Percentiles rank a stretch among this genome's conserved stretches.
These are phyloP conservation scores for Mangifera indica DNA, from an alignment of 345 rosid genomes.

Conservation along the genomic window DNA sequence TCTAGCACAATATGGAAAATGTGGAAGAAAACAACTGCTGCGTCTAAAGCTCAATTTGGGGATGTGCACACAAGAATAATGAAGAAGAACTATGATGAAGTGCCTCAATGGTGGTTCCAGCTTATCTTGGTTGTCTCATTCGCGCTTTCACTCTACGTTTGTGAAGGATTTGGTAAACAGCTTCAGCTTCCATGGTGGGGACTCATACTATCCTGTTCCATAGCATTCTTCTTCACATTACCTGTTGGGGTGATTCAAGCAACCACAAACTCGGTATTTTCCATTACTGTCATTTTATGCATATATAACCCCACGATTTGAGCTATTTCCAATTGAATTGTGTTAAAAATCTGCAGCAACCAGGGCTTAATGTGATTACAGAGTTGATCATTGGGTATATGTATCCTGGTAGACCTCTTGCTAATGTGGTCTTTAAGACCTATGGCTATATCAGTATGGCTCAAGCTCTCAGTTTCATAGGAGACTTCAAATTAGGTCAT, in stretches of 20 bases:
- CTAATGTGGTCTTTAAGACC: constrained; percentile 45
- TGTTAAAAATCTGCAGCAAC: constrained; percentile 36
- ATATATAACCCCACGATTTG: not conserved
- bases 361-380: constrained; percentile 43
- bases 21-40: constrained; percentile 26
- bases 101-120: too few species aligned
- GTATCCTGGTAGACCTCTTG: constrained; percentile 51
- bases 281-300: not conserved
- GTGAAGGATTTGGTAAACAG: too few species aligned
- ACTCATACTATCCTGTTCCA: constrained; percentile 31
- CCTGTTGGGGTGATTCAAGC: constrained; percentile 54
- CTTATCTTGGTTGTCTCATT: too few species aligned
- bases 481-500: constrained; percentile 56
- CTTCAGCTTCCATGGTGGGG: constrained; percentile 64
- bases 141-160: too few species aligned
- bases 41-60: constrained; percentile 34
- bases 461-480: constrained; percentile 36
- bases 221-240: constrained; percentile 46
- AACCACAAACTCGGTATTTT: constrained; percentile 46
- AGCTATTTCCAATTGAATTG: not conserved
- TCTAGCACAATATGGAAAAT: constrained; percentile 41
- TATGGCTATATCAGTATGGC: constrained; percentile 45
- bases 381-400: constrained; percentile 56
- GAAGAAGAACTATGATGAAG: too few species aligned
- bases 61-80: too few species aligned